Evolutionary conservation across 2,329 filamentous ascomycete genomes (phyloP), one percentile per base, ranked within the genome.

Genomic region (Sporothrix mexicana): DNA sequence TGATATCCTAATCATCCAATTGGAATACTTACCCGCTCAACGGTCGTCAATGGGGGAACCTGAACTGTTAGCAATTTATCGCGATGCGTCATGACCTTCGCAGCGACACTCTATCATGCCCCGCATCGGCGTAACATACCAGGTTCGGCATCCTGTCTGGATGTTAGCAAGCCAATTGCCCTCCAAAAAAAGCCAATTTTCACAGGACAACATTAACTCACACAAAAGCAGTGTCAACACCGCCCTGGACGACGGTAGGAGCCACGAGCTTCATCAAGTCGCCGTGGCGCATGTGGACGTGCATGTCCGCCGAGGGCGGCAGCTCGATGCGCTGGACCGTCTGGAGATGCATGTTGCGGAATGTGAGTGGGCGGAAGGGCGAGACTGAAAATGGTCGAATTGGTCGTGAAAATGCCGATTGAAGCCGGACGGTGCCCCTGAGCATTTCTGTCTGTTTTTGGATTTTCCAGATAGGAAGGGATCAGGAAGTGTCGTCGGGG

Each of bases 211-310:
- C 30, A 36, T 36, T 1, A 25, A 72, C 66, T 69, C 57, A 76
- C 73, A 77, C 76, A 74, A 72, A 76, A 3, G 73, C 77, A 68
- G 77, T 77, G 69, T 77, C 76, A 41, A 78, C 77, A 61, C 77
- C 77, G 20, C 77, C 77, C 64, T 76, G 74, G n/a, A 45, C 5
- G 67, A 88, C 80, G 20, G 84, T 51, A 23, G 85, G 85, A 61
- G 82, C 83, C 25, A 88, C 86, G 47, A 85, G 78, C 73, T 89
- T 83, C 86, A 91, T 90, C 84, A 90, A 87, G 73, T 87, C 84
- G 23, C 87, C 91, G 80, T 93, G 88, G 43, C 91, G 88, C 76
- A 93, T 84, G 80, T 93, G 91, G 77, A 93, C 91, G 77, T 91
- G 89, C 82, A 92, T 88, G 80, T 92, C 90, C 70, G 90, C 90